Conservation (phyloP, 768 basidiomycete genomes). For the Lentinula guzmanii region DNA sequence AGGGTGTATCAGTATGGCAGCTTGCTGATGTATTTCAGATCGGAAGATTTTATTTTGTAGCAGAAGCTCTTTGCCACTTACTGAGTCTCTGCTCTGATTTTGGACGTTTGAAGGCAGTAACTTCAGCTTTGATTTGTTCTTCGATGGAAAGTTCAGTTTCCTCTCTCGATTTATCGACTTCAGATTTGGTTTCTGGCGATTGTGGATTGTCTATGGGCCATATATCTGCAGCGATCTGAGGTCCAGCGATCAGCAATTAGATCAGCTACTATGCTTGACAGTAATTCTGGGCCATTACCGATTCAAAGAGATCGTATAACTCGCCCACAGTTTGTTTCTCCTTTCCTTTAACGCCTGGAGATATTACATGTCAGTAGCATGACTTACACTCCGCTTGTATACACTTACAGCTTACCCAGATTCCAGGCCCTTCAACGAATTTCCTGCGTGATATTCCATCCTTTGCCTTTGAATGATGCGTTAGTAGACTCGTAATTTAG, state of each 20-base stretch:
- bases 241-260: not conserved
- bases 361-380: not conserved
- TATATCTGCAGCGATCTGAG: slow-evolving; percentile 62
- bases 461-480: slow-evolving; percentile 22
- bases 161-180: slow-evolving; percentile 19
- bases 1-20: slow-evolving; percentile 75
- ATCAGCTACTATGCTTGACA: not conserved
- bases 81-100: slow-evolving; percentile 61
- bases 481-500: not conserved
- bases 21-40: slow-evolving; percentile 41
- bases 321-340: slow-evolving; percentile 76
- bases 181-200: slow-evolving; percentile 21
- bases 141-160: slow-evolving; percentile 48
- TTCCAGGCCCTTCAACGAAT: slow-evolving; percentile 70
- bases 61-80: slow-evolving; percentile 22
- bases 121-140: slow-evolving; percentile 64
- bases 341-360: slow-evolving; percentile 65
- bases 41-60: not conserved
- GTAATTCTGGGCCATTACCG: slow-evolving; percentile 35
- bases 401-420: slow-evolving; percentile 73
- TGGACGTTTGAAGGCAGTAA: slow-evolving; percentile 64
- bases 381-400: not conserved
- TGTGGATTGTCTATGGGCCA: slow-evolving; percentile 47
- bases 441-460: slow-evolving; percentile 65
- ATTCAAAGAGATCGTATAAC: slow-evolving; percentile 72